Base-by-base conservation (phyloP, 2,329 filamentous ascomycete genomes). In the Fusarium sp. region DNA sequence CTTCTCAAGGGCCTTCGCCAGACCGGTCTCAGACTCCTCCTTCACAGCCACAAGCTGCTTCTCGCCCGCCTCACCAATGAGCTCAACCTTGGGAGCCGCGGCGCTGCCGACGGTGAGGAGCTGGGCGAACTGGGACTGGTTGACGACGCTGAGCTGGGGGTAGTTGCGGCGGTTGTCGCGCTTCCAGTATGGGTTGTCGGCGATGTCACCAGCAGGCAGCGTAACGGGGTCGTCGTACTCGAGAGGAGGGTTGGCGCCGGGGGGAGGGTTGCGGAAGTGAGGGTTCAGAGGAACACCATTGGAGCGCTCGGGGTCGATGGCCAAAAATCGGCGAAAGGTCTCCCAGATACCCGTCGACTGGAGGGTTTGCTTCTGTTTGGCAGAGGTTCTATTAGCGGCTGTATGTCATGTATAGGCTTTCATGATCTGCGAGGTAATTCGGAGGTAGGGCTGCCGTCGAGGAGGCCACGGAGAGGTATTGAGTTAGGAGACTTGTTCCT, bases 201-300 rank as follows among this genome's bases (percentile, higher is more conserved):
- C 80, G 47, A 82, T 81, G 69, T 82, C 80, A 61, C 76, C 80
- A 7, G 80, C 80, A 37, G 80, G 80, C 84, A 97, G 11, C 92
- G 96, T 49, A 49, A 82, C 79, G 62, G 80, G 80, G 72, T 82
- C 80, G 64, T 78, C 62, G 75, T 79, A 76, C 64, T 69, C 54
- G 68, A 75, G 54, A 70, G 76, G 33, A 71, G 82, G 73, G 78
- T 82, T 70, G 75, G 77, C 49, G 73, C 84, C 80, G 40, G 80
- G 79, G 1, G 94, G 82, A 62, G 96, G 96, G 81, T 92, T 91
- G 74, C 96, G 94, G 87, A 88, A 97, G 83, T 94, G 90, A 40
- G 94, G 90, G 86, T 98, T 98, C 75, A 99, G 84, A 46, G 96
- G 96, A 20, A 99, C 84, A 80, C 96, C 96, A 75, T 91, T 94